Base-by-base conservation (phyloP, 495 filamentous ascomycete species). In the Ascodesmis nigricans region DNA sequence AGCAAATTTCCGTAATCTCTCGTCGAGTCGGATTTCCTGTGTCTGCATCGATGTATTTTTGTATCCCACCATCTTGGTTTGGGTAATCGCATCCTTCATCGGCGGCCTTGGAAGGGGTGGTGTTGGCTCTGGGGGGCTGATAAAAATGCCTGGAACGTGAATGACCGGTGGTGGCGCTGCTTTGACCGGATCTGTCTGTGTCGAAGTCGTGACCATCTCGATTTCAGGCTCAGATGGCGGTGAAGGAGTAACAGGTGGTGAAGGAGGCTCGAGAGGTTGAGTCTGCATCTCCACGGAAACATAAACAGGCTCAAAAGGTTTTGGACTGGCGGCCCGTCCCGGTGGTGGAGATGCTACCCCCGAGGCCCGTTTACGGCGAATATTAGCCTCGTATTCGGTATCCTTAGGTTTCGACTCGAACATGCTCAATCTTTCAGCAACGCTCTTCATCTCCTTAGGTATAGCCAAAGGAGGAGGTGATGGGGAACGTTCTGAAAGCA, bases 41-140 rank as follows among this genome's bases (percentile, higher is more conserved):
- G 87, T 97, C 59, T 97, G 90, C 27, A 91, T 67, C 3, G 76
- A 72, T 11, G 66, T 46, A 10, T 80, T 79, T 26, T 66, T 65
- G 8, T 67, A 72, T 4, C 61, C 48, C 8, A 54, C 45, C 37
- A 53, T 44, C 44, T 31, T 42, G 11, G 34, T 41, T 16, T 55
- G 47, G 18, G 50, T 47, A 10, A 36, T 22, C 20, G 61, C 53
- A 47, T 70, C 62, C 38, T 65, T 72, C 48, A 47, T 52, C 22
- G 67, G 66, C 16, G 66, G 57, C 3, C 55, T 50, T 16, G 64
- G 59, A 41, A 65, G 60, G 6, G 57, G 58, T 1, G 67, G 65
- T 6, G 65, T 67, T 4, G 58, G 57, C 7, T 69, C 67, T 15
- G 67, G 67, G 16, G 69, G 69, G 31, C 67, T 65, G 43, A 73